Conservation (phyloP, 2,329 filamentous ascomycete species). For the Sphaerulina musiva region DNA sequence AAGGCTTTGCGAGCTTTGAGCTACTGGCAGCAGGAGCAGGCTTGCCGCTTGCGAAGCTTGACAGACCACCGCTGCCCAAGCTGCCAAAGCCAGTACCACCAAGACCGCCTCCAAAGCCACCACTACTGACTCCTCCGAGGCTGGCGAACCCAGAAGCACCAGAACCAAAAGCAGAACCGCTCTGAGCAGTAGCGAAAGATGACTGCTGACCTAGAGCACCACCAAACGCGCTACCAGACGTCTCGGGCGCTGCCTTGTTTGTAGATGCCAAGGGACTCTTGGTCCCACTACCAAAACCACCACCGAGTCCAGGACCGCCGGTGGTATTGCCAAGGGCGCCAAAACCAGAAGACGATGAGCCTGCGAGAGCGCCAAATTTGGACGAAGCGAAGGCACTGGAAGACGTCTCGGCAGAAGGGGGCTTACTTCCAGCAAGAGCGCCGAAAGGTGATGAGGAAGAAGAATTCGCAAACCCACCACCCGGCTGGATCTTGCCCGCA, state of each 20-base stretch:
- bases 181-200: slow-evolving; percentile 25
- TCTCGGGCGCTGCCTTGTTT: slow-evolving; percentile 23
- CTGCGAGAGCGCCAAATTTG: slow-evolving; percentile 41
- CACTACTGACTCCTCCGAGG: slow-evolving; percentile 20
- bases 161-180: slow-evolving; percentile 31
- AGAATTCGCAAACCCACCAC: slow-evolving; percentile 41
- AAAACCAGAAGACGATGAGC: slow-evolving; percentile 35
- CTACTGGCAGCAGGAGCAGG: slow-evolving; percentile 46
- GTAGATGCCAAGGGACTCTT: slow-evolving; percentile 35
- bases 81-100: slow-evolving; percentile 34
- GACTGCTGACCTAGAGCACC: slow-evolving; percentile 34
- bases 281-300: slow-evolving; percentile 26
- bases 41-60: slow-evolving; percentile 56
- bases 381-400: slow-evolving; percentile 48
- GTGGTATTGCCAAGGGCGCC: slow-evolving; percentile 31
- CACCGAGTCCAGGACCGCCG: slow-evolving; percentile 30
- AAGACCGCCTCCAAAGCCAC: slow-evolving; percentile 23
- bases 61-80: slow-evolving; percentile 44
- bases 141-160: slow-evolving; percentile 30
- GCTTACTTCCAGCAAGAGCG: slow-evolving; percentile 36
- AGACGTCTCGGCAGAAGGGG: slow-evolving; percentile 31
- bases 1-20: slow-evolving; percentile 51
- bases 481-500: slow-evolving; percentile 19
- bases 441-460: slow-evolving; percentile 46
- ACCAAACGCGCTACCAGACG: slow-evolving; percentile 31